A percentile compares a stretch with the other conserved stretches of the same genome.
These are phyloP conservation scores for Lantana camara DNA, from an alignment of 257 asterid species.

Conservation along the genomic window DNA sequence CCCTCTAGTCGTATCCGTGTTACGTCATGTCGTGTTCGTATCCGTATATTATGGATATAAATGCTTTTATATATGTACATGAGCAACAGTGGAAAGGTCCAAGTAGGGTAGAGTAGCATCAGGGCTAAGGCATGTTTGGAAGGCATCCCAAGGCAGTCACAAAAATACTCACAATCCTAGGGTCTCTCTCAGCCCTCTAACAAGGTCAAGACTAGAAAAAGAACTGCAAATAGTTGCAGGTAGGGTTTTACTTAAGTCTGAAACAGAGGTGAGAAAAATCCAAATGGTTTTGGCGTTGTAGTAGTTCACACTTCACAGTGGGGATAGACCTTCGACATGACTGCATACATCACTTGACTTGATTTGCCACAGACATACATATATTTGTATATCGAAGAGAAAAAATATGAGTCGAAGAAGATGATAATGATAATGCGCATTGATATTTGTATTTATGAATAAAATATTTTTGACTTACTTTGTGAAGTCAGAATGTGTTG, in stretches of 20 bases:
- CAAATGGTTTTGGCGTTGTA: slow-evolving; percentile 15
- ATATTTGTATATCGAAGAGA: slow-evolving; percentile 19
- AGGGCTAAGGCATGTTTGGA: slow-evolving; percentile 30
- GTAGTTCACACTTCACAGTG: neutral
- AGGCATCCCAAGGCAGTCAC: slow-evolving; percentile 44
- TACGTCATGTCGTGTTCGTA: too few species aligned
- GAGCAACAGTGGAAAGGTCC: slow-evolving; percentile 27
- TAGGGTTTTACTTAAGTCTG: slow-evolving; percentile 30
- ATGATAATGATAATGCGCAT: too few species aligned
- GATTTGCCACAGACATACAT: slow-evolving; percentile 31
- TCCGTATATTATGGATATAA: too few species aligned
- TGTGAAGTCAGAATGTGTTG: slow-evolving; percentile 21
- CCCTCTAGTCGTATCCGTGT: too few species aligned
- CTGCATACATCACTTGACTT: slow-evolving; percentile 20
- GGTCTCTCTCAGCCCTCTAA: slow-evolving; percentile 34
- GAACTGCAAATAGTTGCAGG: slow-evolving; percentile 43
- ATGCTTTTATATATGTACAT: neutral
- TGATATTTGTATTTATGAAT: neutral
- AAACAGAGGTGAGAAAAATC: slow-evolving; percentile 20
- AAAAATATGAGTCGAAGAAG: neutral
- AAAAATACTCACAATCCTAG: slow-evolving; percentile 46
- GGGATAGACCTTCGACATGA: slow-evolving; percentile 32
- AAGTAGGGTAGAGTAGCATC: slow-evolving; percentile 4
- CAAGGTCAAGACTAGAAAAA: slow-evolving; percentile 36
- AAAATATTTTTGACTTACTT: too few species aligned